Percentiles rank a stretch among this genome's conserved stretches.
Conservation (phyloP, 371 early-diverging fungal species). For the Funneliformis caledonium region DNA sequence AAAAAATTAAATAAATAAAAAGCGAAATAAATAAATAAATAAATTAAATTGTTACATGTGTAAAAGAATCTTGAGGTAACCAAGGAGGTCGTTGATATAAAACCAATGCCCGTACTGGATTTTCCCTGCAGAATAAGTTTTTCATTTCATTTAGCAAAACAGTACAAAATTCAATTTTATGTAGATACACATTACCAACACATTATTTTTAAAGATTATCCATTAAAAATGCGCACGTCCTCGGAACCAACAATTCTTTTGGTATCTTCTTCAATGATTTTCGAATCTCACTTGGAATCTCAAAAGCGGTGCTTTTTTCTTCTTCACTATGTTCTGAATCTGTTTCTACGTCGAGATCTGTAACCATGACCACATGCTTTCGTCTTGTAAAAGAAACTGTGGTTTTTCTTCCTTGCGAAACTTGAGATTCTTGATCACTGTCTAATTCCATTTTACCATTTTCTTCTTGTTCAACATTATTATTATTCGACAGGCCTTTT, state of each 20-base stretch:
- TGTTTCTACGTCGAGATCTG: conserved; percentile 18
- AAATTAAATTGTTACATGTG: background rate
- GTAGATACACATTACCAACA: background rate
- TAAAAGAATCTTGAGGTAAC: background rate
- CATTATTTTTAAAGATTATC: background rate
- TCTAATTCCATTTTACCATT: background rate
- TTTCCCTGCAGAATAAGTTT: conserved; percentile 8
- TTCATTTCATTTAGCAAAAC: background rate
- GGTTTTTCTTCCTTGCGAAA: no score
- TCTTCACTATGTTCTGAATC: conserved; percentile 20
- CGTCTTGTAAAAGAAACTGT: background rate
- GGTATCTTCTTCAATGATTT: conserved; percentile 22
- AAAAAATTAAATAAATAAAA: background rate
- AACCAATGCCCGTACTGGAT: conserved; percentile 22
- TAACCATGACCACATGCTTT: conserved; percentile 36
- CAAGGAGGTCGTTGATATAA: conserved; percentile 23
- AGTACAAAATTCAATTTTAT: background rate
- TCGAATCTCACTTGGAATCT: conserved; percentile 22
- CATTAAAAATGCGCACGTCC: conserved; percentile 6
- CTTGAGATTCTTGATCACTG: background rate
- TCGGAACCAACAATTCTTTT: conserved; percentile 4
- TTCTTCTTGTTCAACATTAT: background rate
- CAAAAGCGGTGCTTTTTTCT: background rate
- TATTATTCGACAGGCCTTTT: background rate
- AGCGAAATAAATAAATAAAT: background rate